Base-by-base conservation (phyloP, 306 rosid genomes). In the Vachellia pachyceras region DNA sequence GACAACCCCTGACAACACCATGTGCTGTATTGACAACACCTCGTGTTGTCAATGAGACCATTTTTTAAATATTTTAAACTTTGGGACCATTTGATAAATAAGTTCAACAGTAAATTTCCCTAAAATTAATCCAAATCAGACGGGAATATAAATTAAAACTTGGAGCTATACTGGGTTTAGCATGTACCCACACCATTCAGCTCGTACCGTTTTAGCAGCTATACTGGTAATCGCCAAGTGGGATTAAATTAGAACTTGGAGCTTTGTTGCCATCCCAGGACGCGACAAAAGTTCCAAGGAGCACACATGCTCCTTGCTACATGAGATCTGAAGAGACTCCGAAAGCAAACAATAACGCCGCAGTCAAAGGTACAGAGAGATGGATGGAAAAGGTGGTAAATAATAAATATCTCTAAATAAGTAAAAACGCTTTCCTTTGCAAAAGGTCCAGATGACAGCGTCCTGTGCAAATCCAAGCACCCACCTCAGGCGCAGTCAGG, bases 301-400 rank as follows among this genome's bases (percentile, higher is more conserved):
- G 75, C 25, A 63, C 82, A 75, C 82, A 73, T 18, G 76, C 60
- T 81, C 80, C 79, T 65, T 76, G 50, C 86, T 46, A 5, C 84
- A 72, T 79, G 80, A 87, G 86, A 87, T 84, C 88, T 57, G 77
- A 79, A 79, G 77, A 47, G 15, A 69, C 61, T 44, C 72, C 50
- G 66, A 72, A 75, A 85, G 75, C 76, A 84, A 20, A 64, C 12
- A 65, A 13, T 66, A 75, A 81, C 52, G 80, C 25, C 50, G 79
- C 78, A 29, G 75, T 5, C 36, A 69, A 73, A 81, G 70, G 55
- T 25, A 23, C 22, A 45, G 39, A 40, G 12, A 20, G 22, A 1
- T 7, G 2, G 60, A 3, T 23, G 1, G 10, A 7, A 37, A 66
- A 17, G 14, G 86, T 60, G 87, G 89, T 83, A 77, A 81, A 85